phyloP scores from a whole-genome alignment of 306 rosid genomes.

The Cucumis melo region DNA sequence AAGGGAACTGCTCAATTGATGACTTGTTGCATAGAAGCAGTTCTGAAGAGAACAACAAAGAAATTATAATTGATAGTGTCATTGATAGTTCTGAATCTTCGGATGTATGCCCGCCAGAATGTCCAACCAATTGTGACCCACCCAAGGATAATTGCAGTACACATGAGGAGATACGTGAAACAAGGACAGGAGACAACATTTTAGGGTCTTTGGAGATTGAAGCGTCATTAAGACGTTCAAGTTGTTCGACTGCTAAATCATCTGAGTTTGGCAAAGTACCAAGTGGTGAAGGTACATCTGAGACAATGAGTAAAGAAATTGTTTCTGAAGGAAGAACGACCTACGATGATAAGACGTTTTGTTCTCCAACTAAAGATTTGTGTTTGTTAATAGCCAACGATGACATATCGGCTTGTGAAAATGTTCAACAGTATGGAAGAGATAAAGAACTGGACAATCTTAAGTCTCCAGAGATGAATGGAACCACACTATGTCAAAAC shows the following conservation, averaged over 20 bases:
- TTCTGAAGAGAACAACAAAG: conserved; percentile 17
- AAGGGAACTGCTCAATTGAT: conserved; percentile 14
- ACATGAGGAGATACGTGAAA: conserved; percentile 16
- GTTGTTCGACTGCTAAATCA: conserved; percentile 6
- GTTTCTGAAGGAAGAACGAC: conserved; percentile 4
- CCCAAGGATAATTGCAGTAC: conserved; percentile 12
- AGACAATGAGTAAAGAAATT: conserved; percentile 13
- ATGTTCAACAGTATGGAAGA: conserved; percentile 11
- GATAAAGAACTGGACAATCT: conserved; percentile 10
- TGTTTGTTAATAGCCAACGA: conserved; percentile 11
- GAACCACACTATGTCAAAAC: conserved; percentile 7
- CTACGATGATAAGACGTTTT: conserved; percentile 13
- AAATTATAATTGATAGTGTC: conserved; percentile 13
- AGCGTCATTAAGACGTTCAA: conserved; percentile 14
- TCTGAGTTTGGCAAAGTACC: conserved; percentile 1
- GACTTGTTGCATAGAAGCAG: conserved; percentile 14
- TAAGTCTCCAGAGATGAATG: conserved; percentile 16
- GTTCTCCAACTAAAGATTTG: conserved; percentile 16
- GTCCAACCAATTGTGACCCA: conserved; percentile 11
- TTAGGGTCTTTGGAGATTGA: conserved; percentile 10
- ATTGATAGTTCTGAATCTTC: not conserved
- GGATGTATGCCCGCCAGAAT: conserved; percentile 11
- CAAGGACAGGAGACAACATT: conserved; percentile 12
- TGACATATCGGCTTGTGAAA: conserved; percentile 10
- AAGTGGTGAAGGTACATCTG: conserved; percentile 10